A percentile compares a stretch with the other conserved stretches of the same genome.
phyloP scores from a whole-genome alignment of 2,329 filamentous ascomycete genomes.

The Ophiostoma sp. region DNA sequence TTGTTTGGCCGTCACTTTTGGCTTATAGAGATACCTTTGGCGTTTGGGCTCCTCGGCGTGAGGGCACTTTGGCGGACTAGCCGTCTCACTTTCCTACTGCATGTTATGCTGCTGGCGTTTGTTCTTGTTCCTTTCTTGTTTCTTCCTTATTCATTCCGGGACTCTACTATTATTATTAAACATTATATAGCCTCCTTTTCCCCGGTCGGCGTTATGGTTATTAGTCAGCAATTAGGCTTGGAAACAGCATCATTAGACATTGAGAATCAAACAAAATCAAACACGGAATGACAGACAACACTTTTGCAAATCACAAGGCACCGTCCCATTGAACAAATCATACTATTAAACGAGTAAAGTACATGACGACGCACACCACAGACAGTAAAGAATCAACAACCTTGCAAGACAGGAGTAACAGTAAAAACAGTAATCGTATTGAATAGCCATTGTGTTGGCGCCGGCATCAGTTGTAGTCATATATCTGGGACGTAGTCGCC shows the following conservation, averaged over 20 bases:
- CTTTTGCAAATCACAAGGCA: not conserved
- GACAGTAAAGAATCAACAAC: not conserved
- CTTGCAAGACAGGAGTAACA: not conserved
- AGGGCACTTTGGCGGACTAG: not conserved
- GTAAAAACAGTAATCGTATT: slow-evolving; percentile 8
- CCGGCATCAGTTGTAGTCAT: slow-evolving; percentile 19
- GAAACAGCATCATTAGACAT: not conserved
- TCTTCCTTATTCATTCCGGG: not conserved
- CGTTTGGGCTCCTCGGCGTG: slow-evolving; percentile 13
- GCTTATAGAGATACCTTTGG: slow-evolving; percentile 22
- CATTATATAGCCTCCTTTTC: not conserved
- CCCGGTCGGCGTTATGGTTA: not conserved
- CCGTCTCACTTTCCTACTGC: not conserved
- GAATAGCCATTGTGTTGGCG: slow-evolving; percentile 15
- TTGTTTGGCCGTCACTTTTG: not conserved
- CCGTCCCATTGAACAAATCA: not conserved
- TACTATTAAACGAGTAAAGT: not conserved
- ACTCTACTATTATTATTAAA: not conserved
- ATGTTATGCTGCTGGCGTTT: not conserved
- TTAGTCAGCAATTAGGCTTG: not conserved
- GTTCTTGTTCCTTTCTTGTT: not conserved
- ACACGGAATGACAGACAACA: no score
- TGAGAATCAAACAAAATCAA: not conserved
- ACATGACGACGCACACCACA: not conserved
- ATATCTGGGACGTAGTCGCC: slow-evolving; percentile 20